Percentiles rank a stretch among this genome's conserved stretches.
These are phyloP conservation scores for Cerioporus squamosus DNA, from an alignment of 1,284 basidiomycete genomes.

Conservation along the genomic window DNA sequence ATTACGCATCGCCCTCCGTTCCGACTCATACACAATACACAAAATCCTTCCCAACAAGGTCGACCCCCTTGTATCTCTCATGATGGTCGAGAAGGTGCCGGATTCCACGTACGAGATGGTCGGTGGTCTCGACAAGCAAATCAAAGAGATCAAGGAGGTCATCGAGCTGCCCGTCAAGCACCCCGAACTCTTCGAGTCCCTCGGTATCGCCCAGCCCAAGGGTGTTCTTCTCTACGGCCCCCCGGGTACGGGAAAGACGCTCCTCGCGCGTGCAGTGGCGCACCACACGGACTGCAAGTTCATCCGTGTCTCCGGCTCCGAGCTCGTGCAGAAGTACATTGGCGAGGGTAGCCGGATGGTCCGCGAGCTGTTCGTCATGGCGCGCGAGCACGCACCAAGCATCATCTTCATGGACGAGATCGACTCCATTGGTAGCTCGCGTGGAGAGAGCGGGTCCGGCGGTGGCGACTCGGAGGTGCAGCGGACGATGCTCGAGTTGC, in stretches of 20 bases:
- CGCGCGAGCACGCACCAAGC: conserved; percentile 96
- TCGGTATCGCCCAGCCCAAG: conserved; percentile 98
- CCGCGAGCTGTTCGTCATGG: conserved; percentile 98
- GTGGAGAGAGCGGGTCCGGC: conserved; percentile 89
- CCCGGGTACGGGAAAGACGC: conserved; percentile 96
- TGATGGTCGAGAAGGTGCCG: conserved; percentile 99
- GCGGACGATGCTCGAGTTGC: conserved; percentile 95
- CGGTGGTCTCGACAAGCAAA: conserved; percentile 97
- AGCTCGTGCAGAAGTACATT: conserved; percentile 98
- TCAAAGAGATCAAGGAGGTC: conserved; percentile 99
- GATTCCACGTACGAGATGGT: conserved; percentile 99
- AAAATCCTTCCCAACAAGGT: conserved; percentile 96
- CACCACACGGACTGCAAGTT: conserved; percentile 99
- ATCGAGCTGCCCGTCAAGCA: conserved; percentile 99
- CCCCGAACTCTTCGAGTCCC: conserved; percentile 94
- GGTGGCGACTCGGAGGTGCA: conserved; percentile 97
- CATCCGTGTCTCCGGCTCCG: conserved; percentile 94
- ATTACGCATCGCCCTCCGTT: conserved; percentile 93
- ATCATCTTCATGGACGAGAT: conserved; percentile 99
- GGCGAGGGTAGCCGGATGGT: conserved; percentile 98
- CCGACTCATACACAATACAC: conserved; percentile 95
- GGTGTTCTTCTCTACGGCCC: conserved; percentile 96
- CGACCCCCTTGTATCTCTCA: conserved; percentile 92
- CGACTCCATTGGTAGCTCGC: conserved; percentile 94
- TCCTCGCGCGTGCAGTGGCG: conserved; percentile 92